Evolutionary conservation across 768 basidiomycete species (phyloP).

Genomic region (Guyanaporus albipodus): DNA sequence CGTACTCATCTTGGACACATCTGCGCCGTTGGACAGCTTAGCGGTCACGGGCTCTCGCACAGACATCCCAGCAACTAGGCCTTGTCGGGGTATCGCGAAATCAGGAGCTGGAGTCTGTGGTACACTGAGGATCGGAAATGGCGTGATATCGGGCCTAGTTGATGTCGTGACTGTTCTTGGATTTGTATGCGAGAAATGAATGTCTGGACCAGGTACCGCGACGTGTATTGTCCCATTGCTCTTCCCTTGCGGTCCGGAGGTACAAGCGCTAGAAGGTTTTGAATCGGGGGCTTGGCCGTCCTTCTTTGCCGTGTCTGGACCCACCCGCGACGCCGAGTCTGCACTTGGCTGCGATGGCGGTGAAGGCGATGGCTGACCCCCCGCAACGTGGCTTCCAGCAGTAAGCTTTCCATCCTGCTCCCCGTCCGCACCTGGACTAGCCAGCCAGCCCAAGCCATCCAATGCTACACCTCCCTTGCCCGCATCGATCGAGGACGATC

Average conservation of each 20-base stretch:
- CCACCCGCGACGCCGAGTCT: background rate
- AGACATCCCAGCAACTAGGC: background rate
- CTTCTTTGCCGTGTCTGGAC: slow-evolving; percentile 3
- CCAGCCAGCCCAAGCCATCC: slow-evolving; percentile 16
- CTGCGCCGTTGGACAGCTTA: background rate
- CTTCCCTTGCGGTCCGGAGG: slow-evolving; percentile 1
- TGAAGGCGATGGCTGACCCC: background rate
- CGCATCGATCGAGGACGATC: slow-evolving; percentile 23
- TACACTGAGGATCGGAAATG: slow-evolving; percentile 21
- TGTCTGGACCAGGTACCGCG: background rate
- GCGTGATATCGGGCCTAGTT: slow-evolving; percentile 1
- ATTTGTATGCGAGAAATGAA: background rate
- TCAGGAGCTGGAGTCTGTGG: background rate
- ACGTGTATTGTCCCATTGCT: background rate
- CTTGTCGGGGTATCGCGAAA: background rate
- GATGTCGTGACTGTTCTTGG: background rate
- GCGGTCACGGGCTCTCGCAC: background rate
- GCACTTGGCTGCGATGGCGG: slow-evolving; percentile 1
- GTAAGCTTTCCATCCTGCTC: slow-evolving; percentile 6
- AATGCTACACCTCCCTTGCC: slow-evolving; percentile 11
- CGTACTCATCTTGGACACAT: slow-evolving; percentile 7
- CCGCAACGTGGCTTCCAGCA: background rate
- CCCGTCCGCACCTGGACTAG: background rate
- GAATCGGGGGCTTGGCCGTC: background rate
- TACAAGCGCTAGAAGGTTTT: background rate